phyloP scores from a whole-genome alignment of 1,284 basidiomycete genomes.

The Pseudozyma pruni region DNA sequence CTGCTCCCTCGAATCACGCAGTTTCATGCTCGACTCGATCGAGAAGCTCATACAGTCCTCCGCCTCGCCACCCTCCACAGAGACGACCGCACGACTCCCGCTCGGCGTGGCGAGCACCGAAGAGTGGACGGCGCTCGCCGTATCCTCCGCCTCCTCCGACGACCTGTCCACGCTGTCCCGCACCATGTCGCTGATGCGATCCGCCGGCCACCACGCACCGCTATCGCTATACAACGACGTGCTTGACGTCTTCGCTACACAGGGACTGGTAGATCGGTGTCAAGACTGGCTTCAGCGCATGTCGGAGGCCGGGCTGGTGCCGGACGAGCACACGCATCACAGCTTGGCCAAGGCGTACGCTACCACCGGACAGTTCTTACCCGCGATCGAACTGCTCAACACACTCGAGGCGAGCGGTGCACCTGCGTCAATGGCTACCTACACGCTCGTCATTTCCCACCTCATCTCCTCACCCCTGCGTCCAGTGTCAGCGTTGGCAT shows the following conservation, averaged over 20 bases:
- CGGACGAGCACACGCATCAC: constrained; percentile 53
- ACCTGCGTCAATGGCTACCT: constrained; percentile 59
- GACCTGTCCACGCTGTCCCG: constrained; percentile 27
- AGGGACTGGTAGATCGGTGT: constrained; percentile 70
- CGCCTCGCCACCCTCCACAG: neutral
- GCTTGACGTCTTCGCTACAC: constrained; percentile 72
- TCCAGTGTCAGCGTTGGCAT: constrained; percentile 67
- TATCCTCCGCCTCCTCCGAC: constrained; percentile 38
- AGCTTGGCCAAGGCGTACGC: constrained; percentile 57
- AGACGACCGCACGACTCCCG: constrained; percentile 4
- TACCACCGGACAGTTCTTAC: constrained; percentile 15
- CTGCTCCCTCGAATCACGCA: constrained; percentile 15
- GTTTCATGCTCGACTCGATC: constrained; percentile 39
- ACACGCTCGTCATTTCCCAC: constrained; percentile 58
- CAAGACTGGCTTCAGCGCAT: constrained; percentile 36
- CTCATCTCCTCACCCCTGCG: constrained; percentile 12
- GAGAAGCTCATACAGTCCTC: constrained; percentile 20
- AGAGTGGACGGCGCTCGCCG: constrained; percentile 58
- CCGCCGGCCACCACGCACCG: constrained; percentile 21
- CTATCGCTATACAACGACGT: constrained; percentile 67
- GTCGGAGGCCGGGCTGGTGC: constrained; percentile 23
- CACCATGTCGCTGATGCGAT: constrained; percentile 40
- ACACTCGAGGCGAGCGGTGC: constrained; percentile 41
- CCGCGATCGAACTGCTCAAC: constrained; percentile 51
- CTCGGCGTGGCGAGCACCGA: constrained; percentile 39